Conservation (phyloP, 176 grass and related monocot species). For the Saccharum spontaneum region DNA sequence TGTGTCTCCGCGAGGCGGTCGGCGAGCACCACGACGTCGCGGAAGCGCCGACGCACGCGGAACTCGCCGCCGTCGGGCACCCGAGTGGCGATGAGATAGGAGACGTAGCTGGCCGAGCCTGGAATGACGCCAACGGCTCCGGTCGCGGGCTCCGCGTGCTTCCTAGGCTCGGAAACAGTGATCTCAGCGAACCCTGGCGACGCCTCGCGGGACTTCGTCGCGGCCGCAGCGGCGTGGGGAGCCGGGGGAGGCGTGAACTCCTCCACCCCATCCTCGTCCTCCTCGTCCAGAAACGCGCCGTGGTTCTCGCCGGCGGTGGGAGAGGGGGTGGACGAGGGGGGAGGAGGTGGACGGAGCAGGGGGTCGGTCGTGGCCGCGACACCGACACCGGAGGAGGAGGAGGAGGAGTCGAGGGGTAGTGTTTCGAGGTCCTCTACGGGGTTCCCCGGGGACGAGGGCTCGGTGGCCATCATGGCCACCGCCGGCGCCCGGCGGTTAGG, state of each 20-base stretch:
- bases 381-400: conserved; percentile 13
- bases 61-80: conserved; percentile 47
- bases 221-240: conserved; percentile 13
- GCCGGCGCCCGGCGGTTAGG: conserved; percentile 27
- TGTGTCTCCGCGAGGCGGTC: conserved; percentile 58
- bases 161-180: conserved; percentile 75
- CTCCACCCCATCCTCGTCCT: neutral
- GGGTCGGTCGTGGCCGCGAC: conserved; percentile 57
- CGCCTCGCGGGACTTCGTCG: conserved; percentile 37
- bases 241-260: conserved; percentile 4
- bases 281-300: conserved; percentile 26
- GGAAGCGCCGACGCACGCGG: conserved; percentile 78
- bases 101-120: conserved; percentile 67
- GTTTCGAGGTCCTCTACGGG: conserved; percentile 49
- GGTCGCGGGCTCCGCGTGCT: conserved; percentile 57
- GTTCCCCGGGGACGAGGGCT: conserved; percentile 9
- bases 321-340: conserved; percentile 32
- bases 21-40: conserved; percentile 76
- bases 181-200: conserved; percentile 52
- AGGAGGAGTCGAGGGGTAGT: conserved; percentile 46
- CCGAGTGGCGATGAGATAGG: conserved; percentile 72
- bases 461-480: conserved; percentile 52
- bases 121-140: conserved; percentile 53
- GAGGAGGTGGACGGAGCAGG: conserved; percentile 53
- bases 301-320: conserved; percentile 23